Evolutionary conservation across 1,284 basidiomycete species (phyloP), one percentile per base, ranked within the genome.

Genomic region (Apiotrichum porosum): DNA sequence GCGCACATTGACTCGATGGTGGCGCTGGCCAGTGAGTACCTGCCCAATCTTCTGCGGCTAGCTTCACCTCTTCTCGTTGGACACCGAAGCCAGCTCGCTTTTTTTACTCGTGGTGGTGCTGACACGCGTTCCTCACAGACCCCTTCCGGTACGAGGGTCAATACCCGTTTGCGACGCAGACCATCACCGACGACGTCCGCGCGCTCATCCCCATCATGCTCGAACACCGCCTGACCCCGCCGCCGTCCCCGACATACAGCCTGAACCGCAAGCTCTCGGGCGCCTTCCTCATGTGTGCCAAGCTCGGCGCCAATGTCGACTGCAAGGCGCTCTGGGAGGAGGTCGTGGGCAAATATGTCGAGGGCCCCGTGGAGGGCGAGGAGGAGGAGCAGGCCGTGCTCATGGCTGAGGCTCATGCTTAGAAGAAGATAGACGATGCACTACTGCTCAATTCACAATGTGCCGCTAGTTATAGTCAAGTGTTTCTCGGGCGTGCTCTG

Each of bases 201-300:
- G 80, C 77, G 3, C 80, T 84, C 42, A 97, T 98, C 50, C 94
- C 94, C 3, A 76, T 88, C 45, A 97, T 98, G 91, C 79, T 98
- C 46, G 76, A 82, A 58, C 80, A 97, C 64, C 79, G 93, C 39
- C 78, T 94, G 22, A 93, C 89, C 2, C 94, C 94, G 0, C 94
- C 94, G 2, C 94, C 94, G 0, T 77, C 81, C 50, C 92, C 97
- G 75, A 97, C 94, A 1, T 97, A 97, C 71, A 90, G 86, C 67
- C 75, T 97, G 44, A 98, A 98, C 70, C 77, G 93, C 64, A 98
- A 97, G 79, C 69, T 97, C 56, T 92, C 89, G 57, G 93, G 94
- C 0, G 85, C 89, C 3, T 97, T 98, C 75, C 75, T 98, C 55
- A 79, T 97, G 14, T 94, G 94, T 39, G 84, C 90, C 14, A 78